These are phyloP conservation scores for Vitis hybrid DNA, from an alignment of 177 flowering plant species.

Conservation along the genomic window DNA sequence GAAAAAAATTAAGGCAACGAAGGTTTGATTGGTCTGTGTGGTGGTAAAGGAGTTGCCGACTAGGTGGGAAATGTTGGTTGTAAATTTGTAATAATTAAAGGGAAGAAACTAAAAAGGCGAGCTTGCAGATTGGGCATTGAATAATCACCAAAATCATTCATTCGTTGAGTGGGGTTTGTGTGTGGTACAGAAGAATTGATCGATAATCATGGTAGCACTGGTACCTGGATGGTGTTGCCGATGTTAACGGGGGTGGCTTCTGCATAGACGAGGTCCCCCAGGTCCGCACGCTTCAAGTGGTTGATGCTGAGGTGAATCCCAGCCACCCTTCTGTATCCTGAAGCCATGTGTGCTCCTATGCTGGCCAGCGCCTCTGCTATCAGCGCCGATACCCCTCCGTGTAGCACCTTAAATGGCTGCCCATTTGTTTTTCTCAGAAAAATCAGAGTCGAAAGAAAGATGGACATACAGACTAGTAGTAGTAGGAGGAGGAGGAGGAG, in stretches of 20 bases:
- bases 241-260: conserved; percentile 65
- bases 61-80: no score
- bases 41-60: no score
- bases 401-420: conserved; percentile 88
- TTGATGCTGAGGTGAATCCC: conserved; percentile 88
- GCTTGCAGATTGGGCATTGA: no score
- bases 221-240: conserved; percentile 82
- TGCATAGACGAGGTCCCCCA: conserved; percentile 68
- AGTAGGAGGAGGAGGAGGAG: no score
- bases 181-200: no score
- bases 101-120: no score
- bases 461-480: no score
- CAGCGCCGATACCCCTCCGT: conserved; percentile 93
- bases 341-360: conserved; percentile 85
- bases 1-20: no score
- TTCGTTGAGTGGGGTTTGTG: background rate
- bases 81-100: no score
- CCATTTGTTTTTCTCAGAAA: background rate
- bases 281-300: conserved; percentile 60
- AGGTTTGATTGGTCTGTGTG: no score
- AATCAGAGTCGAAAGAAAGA: background rate
- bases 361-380: conserved; percentile 83
- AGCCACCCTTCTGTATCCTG: conserved; percentile 74
- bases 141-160: no score
- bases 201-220: no score